phyloP scores from a whole-genome alignment of 768 basidiomycete species.

The Hericium rajendrae region DNA sequence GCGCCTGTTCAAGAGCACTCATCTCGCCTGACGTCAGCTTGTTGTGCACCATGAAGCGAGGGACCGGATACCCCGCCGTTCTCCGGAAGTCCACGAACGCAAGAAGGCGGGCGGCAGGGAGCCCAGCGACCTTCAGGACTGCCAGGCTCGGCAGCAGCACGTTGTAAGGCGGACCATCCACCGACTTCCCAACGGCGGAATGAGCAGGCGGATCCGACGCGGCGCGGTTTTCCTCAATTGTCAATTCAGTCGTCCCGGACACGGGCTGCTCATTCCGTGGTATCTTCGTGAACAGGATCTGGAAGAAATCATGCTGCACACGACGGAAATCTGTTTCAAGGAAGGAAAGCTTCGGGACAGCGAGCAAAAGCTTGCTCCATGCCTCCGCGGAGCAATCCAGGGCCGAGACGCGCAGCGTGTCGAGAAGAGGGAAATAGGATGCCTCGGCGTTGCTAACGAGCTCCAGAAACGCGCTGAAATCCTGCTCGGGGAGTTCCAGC shows the following conservation, averaged over 20 bases:
- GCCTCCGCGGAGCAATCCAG: conserved; percentile 15
- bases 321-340: conserved; percentile 9
- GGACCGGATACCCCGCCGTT: not conserved
- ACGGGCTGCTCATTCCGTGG: not conserved
- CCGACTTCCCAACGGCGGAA: not conserved
- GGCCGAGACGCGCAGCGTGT: conserved; percentile 17
- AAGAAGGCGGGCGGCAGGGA: not conserved
- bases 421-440: conserved; percentile 18
- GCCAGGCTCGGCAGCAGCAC: conserved; percentile 1
- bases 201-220: not conserved
- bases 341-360: not conserved
- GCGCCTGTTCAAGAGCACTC: not conserved
- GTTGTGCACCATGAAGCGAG: not conserved
- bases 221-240: not conserved
- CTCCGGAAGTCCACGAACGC: not conserved
- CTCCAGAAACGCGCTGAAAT: conserved; percentile 37
- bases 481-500: conserved; percentile 44
- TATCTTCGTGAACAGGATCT: not conserved
- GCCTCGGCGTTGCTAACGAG: not conserved
- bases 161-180: not conserved
- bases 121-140: conserved; percentile 3
- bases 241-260: not conserved
- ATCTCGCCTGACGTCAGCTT: not conserved
- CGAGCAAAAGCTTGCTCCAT: conserved; percentile 18
- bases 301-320: not conserved